Evolutionary conservation across 768 basidiomycete genomes (phyloP), one percentile per base, ranked within the genome.

Genomic region (Phylloporus arenicola): DNA sequence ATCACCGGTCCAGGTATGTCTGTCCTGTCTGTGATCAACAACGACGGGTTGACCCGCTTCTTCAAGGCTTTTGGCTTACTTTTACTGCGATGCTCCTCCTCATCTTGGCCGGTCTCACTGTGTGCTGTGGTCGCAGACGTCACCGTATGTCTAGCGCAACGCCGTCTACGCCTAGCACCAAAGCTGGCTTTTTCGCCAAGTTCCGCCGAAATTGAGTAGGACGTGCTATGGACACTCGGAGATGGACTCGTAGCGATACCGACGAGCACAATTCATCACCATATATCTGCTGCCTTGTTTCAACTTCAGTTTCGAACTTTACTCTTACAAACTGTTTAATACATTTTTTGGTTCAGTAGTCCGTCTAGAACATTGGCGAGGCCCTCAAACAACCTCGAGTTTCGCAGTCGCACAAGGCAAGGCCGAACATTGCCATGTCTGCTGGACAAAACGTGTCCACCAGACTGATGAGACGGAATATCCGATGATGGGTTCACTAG

Each of bases 31-130:
- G 38, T 19, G 47, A 19, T 34, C 0, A 11, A 14, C 8, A 14
- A 12, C 13, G 25, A 35, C 35, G 31, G 42, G 17, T 39, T 49
- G 43, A 60, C 20, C 10, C 17, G 25, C 38, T 24, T 29, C 17
- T n/a, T n/a, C 42, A 30, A 53, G 86, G 77, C 8, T 88, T 88
- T 65, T 89, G 87, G 87, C 63, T 89, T 64, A 87, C 84, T 2
- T 80, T 89, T 57, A 79, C 75, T 17, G 65, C 81, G 12, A 69
- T 89, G 61, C 68, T 88, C 55, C 75, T 88, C 4, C 75, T 83
- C 29, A 65, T 81, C 37, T 61, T 87, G 48, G 84, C 79, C 16
- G 84, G 84, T 46, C 78, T 79, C 72, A 82, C 82, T 3, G 81
- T 87, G 33, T 85, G 83, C 71, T 80, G 85, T 54, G 84, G 84